phyloP scores from a whole-genome alignment of 106 monocot genomes.

The Ottelia alismoides region DNA sequence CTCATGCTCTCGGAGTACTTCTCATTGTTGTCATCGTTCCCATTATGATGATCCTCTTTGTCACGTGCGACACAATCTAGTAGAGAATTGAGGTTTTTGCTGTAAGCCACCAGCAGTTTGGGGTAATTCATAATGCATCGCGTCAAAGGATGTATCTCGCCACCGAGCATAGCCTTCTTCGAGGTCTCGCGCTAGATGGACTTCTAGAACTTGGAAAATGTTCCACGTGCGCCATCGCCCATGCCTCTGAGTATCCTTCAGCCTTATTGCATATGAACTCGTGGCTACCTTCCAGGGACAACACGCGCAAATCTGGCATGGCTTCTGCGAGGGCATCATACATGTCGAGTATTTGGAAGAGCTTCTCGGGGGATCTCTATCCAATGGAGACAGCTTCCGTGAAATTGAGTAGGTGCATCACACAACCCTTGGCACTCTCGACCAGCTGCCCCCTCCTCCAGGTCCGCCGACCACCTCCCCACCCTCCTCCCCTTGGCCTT shows the following conservation, averaged over 20 bases:
- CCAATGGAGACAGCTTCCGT: slow-evolving; percentile 52
- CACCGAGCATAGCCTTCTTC: no score
- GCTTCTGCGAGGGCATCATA: slow-evolving; percentile 39
- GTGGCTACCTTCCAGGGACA: slow-evolving; percentile 18
- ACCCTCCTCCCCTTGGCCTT: no score
- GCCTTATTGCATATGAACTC: slow-evolving; percentile 17
- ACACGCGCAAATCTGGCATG: slow-evolving; percentile 14
- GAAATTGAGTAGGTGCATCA: slow-evolving; percentile 63
- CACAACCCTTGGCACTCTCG: slow-evolving; percentile 41
- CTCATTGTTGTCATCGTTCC: no score
- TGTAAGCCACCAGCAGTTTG: slow-evolving; percentile 20
- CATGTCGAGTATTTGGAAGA: slow-evolving; percentile 76
- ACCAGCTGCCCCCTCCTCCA: no score
- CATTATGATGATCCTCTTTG: no score
- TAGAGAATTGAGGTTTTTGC: slow-evolving; percentile 15
- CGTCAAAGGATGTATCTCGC: no score
- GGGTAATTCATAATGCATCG: slow-evolving; percentile 36
- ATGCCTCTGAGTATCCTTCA: slow-evolving; percentile 14
- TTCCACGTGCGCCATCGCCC: slow-evolving; percentile 20
- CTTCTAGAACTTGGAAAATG: slow-evolving; percentile 20
- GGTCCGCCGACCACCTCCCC: no score
- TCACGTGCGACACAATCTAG: slow-evolving; percentile 8
- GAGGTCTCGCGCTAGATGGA: slow-evolving; percentile 18
- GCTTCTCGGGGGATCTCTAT: slow-evolving; percentile 44
- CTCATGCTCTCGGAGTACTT: slow-evolving; percentile 4